A percentile compares a stretch with the other conserved stretches of the same genome.
phyloP scores from a whole-genome alignment of 257 asterid species.

The Gentiana straminea region DNA sequence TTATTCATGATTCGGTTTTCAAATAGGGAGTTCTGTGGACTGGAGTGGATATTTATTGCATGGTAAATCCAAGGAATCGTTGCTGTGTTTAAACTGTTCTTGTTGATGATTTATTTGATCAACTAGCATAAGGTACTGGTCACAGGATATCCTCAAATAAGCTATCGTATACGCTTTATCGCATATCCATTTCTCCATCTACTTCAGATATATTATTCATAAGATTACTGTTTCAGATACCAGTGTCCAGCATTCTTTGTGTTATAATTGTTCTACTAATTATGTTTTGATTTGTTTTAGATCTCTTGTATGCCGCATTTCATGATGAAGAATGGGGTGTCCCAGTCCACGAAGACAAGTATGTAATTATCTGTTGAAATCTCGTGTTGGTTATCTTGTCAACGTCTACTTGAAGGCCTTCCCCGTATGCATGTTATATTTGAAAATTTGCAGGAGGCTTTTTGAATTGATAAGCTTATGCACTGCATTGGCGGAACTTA shows the following conservation, averaged over 20 bases:
- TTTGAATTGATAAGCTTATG: slow-evolving; percentile 83
- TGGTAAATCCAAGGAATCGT: background rate
- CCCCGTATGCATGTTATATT: slow-evolving; percentile 11
- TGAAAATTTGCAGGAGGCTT: slow-evolving; percentile 55
- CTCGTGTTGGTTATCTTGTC: slow-evolving; percentile 7
- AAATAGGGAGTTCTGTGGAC: too few relatives aligned
- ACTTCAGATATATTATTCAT: background rate
- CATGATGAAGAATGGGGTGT: slow-evolving; percentile 98
- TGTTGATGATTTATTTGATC: too few relatives aligned
- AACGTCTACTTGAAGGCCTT: slow-evolving; percentile 12
- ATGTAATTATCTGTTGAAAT: slow-evolving; percentile 13
- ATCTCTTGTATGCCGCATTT: slow-evolving; percentile 58
- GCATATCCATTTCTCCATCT: background rate
- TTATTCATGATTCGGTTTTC: background rate
- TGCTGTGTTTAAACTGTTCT: background rate
- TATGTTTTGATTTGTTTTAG: slow-evolving; percentile 23
- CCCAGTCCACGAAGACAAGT: slow-evolving; percentile 85
- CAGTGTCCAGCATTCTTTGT: background rate
- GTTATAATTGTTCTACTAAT: slow-evolving; percentile 24
- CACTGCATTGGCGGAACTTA: slow-evolving; percentile 85
- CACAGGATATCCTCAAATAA: background rate
- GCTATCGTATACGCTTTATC: background rate
- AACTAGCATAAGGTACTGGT: background rate
- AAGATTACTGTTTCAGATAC: background rate
- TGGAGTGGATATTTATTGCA: background rate